Percentiles rank a stretch among this genome's conserved stretches.
These are phyloP conservation scores for Erythrobasidium hasegawianum DNA, from an alignment of 1,284 basidiomycete genomes.

Conservation along the genomic window DNA sequence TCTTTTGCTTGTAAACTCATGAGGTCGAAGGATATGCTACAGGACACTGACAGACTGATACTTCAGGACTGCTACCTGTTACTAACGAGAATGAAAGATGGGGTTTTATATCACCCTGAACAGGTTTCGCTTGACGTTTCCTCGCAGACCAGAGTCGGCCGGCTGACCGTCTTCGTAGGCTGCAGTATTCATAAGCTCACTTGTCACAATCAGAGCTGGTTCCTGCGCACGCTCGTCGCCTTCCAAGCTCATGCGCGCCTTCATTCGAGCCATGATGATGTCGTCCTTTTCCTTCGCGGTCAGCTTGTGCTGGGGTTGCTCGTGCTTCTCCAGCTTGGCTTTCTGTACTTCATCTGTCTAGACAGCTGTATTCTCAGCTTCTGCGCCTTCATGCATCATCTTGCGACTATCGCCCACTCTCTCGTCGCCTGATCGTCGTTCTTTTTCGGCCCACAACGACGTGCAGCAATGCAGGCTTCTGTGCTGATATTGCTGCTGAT, in stretches of 20 bases:
- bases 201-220: too few species aligned
- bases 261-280: slow-evolving; percentile 18
- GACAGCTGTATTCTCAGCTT: too few species aligned
- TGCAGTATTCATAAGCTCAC: too few species aligned
- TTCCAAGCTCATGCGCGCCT: slow-evolving; percentile 30
- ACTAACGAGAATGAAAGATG: neutral
- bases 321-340: neutral
- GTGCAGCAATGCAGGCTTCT: neutral
- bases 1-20: neutral
- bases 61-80: neutral
- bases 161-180: slow-evolving; percentile 30
- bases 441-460: neutral
- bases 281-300: slow-evolving; percentile 22
- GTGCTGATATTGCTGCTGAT: too few species aligned
- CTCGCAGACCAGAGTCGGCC: slow-evolving; percentile 17
- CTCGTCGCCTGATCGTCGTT: slow-evolving; percentile 1
- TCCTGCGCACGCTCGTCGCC: slow-evolving; percentile 19
- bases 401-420: too few species aligned
- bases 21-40: neutral
- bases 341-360: neutral
- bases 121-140: slow-evolving; percentile 32
- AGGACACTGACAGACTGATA: too few species aligned
- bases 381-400: too few species aligned
- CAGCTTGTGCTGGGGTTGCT: slow-evolving; percentile 11
- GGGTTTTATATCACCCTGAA: slow-evolving; percentile 16